A percentile compares a stretch with the other conserved stretches of the same genome.
Evolutionary conservation across 2,329 filamentous ascomycete species (phyloP).

Genomic region (Cercospora berteroae): DNA sequence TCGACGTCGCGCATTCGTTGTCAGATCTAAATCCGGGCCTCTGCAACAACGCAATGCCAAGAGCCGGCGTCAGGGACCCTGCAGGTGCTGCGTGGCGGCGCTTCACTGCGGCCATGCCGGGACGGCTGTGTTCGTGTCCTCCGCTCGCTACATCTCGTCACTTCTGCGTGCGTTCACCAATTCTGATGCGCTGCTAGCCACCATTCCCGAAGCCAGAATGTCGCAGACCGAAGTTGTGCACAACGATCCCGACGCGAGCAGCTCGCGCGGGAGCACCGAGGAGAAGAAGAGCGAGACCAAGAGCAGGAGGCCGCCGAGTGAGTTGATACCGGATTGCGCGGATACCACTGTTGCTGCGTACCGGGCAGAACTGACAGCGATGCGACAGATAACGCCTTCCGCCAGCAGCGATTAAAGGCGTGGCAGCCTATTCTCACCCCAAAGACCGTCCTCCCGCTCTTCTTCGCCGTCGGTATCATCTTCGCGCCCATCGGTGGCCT

Average conservation of each 20-base stretch:
- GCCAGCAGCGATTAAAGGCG: constrained; percentile 94
- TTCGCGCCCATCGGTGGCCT: constrained; percentile 90
- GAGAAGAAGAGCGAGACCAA: constrained; percentile 76
- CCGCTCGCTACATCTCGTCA: neutral
- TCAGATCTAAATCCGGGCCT: neutral
- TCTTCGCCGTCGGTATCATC: constrained; percentile 86
- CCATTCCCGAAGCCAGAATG: constrained; percentile 34
- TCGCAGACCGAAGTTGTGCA: constrained; percentile 39
- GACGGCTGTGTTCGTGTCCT: neutral
- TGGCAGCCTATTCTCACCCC: constrained; percentile 98
- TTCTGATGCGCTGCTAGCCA: constrained; percentile 3
- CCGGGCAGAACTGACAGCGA: neutral
- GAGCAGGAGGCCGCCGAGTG: constrained; percentile 88
- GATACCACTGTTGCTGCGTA: neutral
- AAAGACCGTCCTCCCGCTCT: constrained; percentile 86
- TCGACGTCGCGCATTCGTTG: neutral
- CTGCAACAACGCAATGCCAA: neutral
- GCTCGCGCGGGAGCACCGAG: constrained; percentile 44
- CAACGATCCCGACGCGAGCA: constrained; percentile 41
- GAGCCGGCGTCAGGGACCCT: neutral
- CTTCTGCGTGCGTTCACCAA: neutral
- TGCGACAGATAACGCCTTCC: constrained; percentile 81
- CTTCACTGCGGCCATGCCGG: neutral
- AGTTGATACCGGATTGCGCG: constrained; percentile 33
- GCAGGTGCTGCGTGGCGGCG: neutral